A percentile compares a stretch with the other conserved stretches of the same genome.
phyloP scores from a whole-genome alignment of 805 yeast species.

The Myxozyma kluyveri region DNA sequence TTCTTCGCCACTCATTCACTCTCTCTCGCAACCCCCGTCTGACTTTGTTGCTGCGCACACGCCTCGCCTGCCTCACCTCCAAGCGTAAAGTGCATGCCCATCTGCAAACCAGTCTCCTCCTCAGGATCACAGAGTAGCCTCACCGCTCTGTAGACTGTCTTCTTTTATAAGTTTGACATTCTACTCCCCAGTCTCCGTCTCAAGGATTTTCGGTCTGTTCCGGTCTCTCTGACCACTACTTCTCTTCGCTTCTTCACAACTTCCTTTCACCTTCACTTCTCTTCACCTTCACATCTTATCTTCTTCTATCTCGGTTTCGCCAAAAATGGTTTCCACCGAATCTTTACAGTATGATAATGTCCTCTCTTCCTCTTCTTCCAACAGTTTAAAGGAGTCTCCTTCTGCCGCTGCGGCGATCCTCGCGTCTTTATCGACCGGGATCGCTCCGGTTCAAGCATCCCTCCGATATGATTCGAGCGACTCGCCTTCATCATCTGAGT shows the following conservation, averaged over 20 bases:
- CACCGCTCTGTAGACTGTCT: conserved; percentile 11
- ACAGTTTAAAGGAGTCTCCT: conserved; percentile 5
- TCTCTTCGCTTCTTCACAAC: too few species aligned
- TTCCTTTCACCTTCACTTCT: not conserved
- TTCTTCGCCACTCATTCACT: conserved; percentile 1
- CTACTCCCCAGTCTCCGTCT: conserved; percentile 10
- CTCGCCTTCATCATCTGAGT: not conserved
- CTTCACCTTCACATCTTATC: not conserved
- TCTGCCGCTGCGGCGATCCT: conserved; percentile 9
- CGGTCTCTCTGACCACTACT: conserved; percentile 26
- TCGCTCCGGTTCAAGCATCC: not conserved
- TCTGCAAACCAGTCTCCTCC: not conserved
- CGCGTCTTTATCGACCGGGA: conserved; percentile 1
- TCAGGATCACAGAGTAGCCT: conserved; percentile 3
- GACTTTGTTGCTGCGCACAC: conserved; percentile 7
- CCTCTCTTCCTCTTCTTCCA: not conserved
- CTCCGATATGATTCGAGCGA: not conserved
- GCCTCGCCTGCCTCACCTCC: too few species aligned
- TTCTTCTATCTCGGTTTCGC: not conserved
- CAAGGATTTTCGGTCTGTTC: conserved; percentile 16
- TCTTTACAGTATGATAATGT: not conserved
- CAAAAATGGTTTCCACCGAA: not conserved
- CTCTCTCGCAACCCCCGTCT: not conserved
- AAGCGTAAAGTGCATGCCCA: not conserved
- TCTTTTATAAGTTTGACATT: conserved; percentile 3